Base-by-base conservation (phyloP, 148 eudicot genomes). In the Rhododendron griersonianum region DNA sequence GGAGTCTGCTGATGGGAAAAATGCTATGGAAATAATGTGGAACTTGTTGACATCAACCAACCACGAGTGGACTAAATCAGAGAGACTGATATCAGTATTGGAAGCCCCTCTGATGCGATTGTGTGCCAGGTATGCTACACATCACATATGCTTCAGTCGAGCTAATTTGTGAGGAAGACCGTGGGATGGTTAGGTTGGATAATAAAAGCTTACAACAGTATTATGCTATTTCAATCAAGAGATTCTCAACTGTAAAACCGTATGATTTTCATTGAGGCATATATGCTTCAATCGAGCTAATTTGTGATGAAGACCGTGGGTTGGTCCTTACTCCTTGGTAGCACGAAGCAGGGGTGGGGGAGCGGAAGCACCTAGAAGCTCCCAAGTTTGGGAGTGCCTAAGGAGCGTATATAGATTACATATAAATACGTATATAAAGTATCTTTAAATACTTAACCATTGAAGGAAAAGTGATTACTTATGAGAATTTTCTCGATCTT, bases 31-130 rank as follows among this genome's bases (percentile, higher is more conserved):
- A 89, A 88, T 95, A 69, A 85, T 97, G 94, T 85, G 82, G 93
- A 87, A 89, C 83, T 85, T 97, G 88, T 91, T 95, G 89, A 88
- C 89, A 55, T 93, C 95, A 87, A 85, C 84, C 44, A 89, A 89
- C 74, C 82, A 90, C 30, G 93, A 92, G 73, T 97, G 96, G 98
- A 87, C 84, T 86, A 89, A 92, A 76, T 95, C 93, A 77, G 94
- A 91, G 45, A 87, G 76, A 74, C 74, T 95, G 82, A 45, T 86
- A 23, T 86, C 90, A 8, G 95, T 82, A 47, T 73, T 95, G 81
- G 88, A 87, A 90, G 87, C 90, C 69, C 94, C 93, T 89, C 77
- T 97, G 85, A 88, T 94, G 93, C 94, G 98, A 84, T 96, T 97
- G 59, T 95, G 98, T 83, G 92, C 95, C 90, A 93, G 99, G 98